Conservation (phyloP, 1,284 basidiomycete genomes). For the Anthracocystis panici-leucophaei region DNA sequence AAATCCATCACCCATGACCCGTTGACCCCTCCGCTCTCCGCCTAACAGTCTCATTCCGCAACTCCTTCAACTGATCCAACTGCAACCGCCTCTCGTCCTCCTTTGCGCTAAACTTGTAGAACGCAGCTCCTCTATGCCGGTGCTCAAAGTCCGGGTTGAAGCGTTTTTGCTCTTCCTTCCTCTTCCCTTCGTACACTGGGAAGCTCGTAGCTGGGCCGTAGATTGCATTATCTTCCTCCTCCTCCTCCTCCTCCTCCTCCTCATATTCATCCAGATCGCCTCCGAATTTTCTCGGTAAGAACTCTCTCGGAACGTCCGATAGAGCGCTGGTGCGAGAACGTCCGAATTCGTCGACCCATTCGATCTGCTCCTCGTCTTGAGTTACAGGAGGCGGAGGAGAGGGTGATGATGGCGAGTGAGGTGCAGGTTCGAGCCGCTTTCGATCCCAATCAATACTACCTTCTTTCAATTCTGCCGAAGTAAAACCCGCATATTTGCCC, state of each 20-base stretch:
- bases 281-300: constrained; percentile 72
- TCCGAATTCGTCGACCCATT: constrained; percentile 88
- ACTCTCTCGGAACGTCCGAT: constrained; percentile 82
- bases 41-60: constrained; percentile 77
- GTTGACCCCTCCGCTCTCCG: background rate
- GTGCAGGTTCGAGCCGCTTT: constrained; percentile 70
- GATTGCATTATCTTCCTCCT: constrained; percentile 35
- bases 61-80: constrained; percentile 80
- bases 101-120: constrained; percentile 87
- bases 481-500: constrained; percentile 84
- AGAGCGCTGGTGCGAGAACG: constrained; percentile 77
- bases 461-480: constrained; percentile 72
- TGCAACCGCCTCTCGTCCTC: constrained; percentile 80
- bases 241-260: constrained; percentile 2
- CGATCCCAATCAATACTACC: constrained; percentile 82
- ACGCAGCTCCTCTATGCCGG: constrained; percentile 87
- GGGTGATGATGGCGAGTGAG: constrained; percentile 30
- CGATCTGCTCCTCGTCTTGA: constrained; percentile 73
- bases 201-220: constrained; percentile 74
- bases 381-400: background rate
- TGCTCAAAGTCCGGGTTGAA: constrained; percentile 86
- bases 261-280: background rate
- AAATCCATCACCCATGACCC: too few species aligned
- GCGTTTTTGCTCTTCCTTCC: constrained; percentile 71
- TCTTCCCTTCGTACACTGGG: constrained; percentile 78